Evolutionary conservation across 306 rosid species (phyloP), one percentile per base, ranked within the genome.

Genomic region (Clitoria ternatea): DNA sequence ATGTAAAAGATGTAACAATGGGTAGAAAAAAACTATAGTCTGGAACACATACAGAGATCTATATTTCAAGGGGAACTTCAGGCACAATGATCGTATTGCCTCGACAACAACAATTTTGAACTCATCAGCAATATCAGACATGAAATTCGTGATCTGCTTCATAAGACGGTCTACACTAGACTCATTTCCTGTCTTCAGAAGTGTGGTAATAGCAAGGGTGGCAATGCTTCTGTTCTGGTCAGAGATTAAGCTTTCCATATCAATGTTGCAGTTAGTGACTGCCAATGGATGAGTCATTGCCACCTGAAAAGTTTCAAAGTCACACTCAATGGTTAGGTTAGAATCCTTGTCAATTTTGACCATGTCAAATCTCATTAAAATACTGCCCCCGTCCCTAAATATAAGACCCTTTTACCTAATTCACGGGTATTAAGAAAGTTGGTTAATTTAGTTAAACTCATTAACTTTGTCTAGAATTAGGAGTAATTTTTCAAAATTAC

Each of bases 51-150:
- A 95, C 99, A 95, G 82, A 79, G 96, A 84, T 79, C 96, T 86
- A 76, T 86, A 89, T 77, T 95, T 95, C 82, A 95, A 81, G 0
- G 99, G 99, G 75, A 87, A 95, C 86, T 95, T 95, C 77, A 89
- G 81, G 63, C 97, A 95, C 87, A 95, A 47, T 13, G 99, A 95
- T 87, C 96, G 87, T 77, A 95, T 95, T 57, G 99, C 99, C 75
- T 95, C 99, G 56, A 95, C 96, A 49, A 95, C 97, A 42, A 95
- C 99, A 89, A 95, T 86, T 80, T 95, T 95, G 87, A 95, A 95
- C 82, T 95, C 99, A 22, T 95, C 99, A 23, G 96, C 96, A 77
- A 95, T 95, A 79, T 95, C 97, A 30, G 99, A 89, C 99, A 95
- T 95, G 76, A 95, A 95, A 76, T 86, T 95, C 36, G 99, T 89